phyloP scores from a whole-genome alignment of 2,329 filamentous ascomycete species.

The Madurella mycetomatis region DNA sequence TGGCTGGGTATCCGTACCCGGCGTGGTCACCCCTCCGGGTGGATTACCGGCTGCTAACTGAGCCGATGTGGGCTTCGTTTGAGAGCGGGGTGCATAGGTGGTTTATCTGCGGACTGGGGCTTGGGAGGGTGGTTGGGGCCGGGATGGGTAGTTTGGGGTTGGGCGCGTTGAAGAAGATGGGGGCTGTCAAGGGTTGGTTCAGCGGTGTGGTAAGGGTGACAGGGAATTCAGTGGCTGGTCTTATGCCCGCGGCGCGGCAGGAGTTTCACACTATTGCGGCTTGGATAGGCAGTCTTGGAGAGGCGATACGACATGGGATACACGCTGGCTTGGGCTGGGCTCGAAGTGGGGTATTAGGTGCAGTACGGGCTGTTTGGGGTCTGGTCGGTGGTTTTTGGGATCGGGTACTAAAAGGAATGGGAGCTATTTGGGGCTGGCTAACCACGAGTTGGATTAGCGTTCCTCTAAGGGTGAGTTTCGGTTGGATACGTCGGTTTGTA shows the following conservation, averaged over 20 bases:
- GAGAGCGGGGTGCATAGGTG: conserved; percentile 7
- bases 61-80: conserved; percentile 10
- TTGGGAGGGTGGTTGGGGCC: background rate
- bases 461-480: too few relatives aligned
- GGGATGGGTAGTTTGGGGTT: background rate
- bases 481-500: too few relatives aligned
- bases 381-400: too few relatives aligned
- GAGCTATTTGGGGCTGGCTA: too few relatives aligned
- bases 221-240: background rate
- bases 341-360: too few relatives aligned
- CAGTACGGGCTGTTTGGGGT: too few relatives aligned
- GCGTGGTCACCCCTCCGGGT: conserved; percentile 19
- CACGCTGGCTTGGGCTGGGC: too few relatives aligned
- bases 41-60: conserved; percentile 20
- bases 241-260: background rate
- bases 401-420: too few relatives aligned
- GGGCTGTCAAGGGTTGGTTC: background rate
- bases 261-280: background rate
- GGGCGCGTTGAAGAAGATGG: background rate
- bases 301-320: too few relatives aligned
- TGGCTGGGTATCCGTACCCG: conserved; percentile 16
- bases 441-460: too few relatives aligned
- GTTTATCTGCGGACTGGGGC: background rate
- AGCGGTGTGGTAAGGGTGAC: background rate
- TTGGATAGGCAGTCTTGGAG: too few relatives aligned